phyloP scores from a whole-genome alignment of 768 basidiomycete genomes.

The Boletellus ananas region DNA sequence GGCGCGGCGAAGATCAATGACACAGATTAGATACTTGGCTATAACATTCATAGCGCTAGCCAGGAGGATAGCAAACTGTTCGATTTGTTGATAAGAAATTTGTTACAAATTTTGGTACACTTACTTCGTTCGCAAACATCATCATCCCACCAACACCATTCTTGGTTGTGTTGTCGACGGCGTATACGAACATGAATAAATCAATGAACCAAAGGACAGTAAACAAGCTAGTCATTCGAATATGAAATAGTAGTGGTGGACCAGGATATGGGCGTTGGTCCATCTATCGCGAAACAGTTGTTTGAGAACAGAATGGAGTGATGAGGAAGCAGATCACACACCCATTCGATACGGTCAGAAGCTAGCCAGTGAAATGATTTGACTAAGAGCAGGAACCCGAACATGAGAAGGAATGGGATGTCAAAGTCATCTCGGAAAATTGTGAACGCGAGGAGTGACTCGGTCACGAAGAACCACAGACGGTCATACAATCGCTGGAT shows the following conservation, averaged over 20 bases:
- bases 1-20: conserved; percentile 79
- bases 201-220: conserved; percentile 72
- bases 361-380: conserved; percentile 99
- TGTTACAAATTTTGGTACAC: conserved; percentile 21
- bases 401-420: conserved; percentile 89
- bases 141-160: conserved; percentile 89
- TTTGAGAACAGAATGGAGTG: neutral
- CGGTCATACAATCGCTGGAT: conserved; percentile 88
- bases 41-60: conserved; percentile 75
- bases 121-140: conserved; percentile 89
- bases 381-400: conserved; percentile 88
- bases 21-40: conserved; percentile 77
- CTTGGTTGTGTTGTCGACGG: conserved; percentile 74
- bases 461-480: conserved; percentile 97
- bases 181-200: conserved; percentile 70
- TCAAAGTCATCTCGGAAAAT: conserved; percentile 97
- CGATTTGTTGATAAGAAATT: conserved; percentile 11
- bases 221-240: conserved; percentile 76
- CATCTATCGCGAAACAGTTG: conserved; percentile 61
- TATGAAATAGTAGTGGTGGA: conserved; percentile 77
- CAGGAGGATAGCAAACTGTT: conserved; percentile 83
- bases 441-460: conserved; percentile 92
- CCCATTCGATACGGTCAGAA: conserved; percentile 94
- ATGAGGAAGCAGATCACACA: conserved; percentile 34
- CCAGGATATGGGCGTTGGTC: conserved; percentile 92